A percentile compares a stretch with the other conserved stretches of the same genome.
Conservation (phyloP, 257 asterid genomes). For the Lavandula angustifolia region DNA sequence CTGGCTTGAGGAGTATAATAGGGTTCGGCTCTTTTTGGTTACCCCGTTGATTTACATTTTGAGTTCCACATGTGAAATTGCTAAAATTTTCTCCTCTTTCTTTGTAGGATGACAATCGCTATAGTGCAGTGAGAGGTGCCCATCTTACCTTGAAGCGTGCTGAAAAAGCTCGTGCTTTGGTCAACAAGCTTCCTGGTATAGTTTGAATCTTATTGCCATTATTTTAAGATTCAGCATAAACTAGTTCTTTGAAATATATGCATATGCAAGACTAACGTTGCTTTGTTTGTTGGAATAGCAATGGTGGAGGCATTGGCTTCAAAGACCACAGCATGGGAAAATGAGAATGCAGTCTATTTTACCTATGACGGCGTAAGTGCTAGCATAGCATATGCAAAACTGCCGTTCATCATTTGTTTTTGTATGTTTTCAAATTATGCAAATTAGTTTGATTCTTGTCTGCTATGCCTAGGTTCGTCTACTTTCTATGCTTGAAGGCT, state of each 20-base stretch:
- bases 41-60: slow-evolving; percentile 21
- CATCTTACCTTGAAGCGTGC: slow-evolving; percentile 93
- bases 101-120: slow-evolving; percentile 87
- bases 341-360: slow-evolving; percentile 75
- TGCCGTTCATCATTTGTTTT: not conserved
- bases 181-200: slow-evolving; percentile 90
- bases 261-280: not conserved
- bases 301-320: slow-evolving; percentile 90
- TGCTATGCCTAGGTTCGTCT: slow-evolving; percentile 60
- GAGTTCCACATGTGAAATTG: slow-evolving; percentile 19
- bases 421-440: not conserved
- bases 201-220: slow-evolving; percentile 19
- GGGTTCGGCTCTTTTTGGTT: slow-evolving; percentile 50
- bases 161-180: slow-evolving; percentile 93
- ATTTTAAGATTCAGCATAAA: not conserved
- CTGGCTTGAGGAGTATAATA: slow-evolving; percentile 98
- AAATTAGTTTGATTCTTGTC: slow-evolving; percentile 21
- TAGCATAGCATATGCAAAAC: not conserved
- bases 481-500: slow-evolving; percentile 84
- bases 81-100: slow-evolving; percentile 29
- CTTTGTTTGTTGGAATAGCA: slow-evolving; percentile 46
- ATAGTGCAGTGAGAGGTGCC: slow-evolving; percentile 96
- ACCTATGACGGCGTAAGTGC: slow-evolving; percentile 85
- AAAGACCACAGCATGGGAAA: slow-evolving; percentile 81
- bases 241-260: not conserved